Evolutionary conservation across 768 basidiomycete species (phyloP).

Genomic region (Rhizopogon vulgaris): DNA sequence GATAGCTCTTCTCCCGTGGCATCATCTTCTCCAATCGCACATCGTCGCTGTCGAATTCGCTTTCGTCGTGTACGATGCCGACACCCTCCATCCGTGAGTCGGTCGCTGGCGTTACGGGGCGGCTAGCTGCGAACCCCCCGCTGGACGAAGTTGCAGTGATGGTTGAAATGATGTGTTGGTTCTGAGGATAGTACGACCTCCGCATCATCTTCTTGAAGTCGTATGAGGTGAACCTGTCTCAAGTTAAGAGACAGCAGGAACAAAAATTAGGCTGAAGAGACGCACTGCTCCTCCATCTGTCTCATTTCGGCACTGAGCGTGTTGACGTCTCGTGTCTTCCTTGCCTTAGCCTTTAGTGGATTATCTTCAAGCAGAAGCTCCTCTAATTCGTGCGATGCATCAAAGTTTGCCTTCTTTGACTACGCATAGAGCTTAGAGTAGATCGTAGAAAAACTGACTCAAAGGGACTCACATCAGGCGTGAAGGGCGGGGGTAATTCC

Average conservation of each 20-base stretch:
- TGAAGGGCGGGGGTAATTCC: constrained; percentile 71
- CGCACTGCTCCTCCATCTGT: constrained; percentile 97
- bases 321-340: constrained; percentile 80
- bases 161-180: constrained; percentile 56
- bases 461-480: constrained; percentile 62
- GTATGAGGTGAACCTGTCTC: constrained; percentile 75
- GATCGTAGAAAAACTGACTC: not conserved
- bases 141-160: constrained; percentile 73
- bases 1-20: constrained; percentile 44
- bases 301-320: constrained; percentile 87
- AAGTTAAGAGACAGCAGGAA: constrained; percentile 1
- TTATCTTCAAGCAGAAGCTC: constrained; percentile 95
- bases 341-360: constrained; percentile 88
- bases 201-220: constrained; percentile 91
- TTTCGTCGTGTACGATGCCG: constrained; percentile 34
- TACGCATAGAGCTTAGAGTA: constrained; percentile 23
- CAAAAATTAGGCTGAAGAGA: constrained; percentile 9
- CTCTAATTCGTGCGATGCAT: constrained; percentile 96
- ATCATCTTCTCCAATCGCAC: constrained; percentile 35
- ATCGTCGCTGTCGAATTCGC: constrained; percentile 35
- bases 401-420: constrained; percentile 99
- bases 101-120: constrained; percentile 61
- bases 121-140: constrained; percentile 61
- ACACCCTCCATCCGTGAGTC: constrained; percentile 40
- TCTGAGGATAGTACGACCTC: constrained; percentile 85